Base-by-base conservation (phyloP, 331 rosid species). In the Stylosanthes scabra region DNA sequence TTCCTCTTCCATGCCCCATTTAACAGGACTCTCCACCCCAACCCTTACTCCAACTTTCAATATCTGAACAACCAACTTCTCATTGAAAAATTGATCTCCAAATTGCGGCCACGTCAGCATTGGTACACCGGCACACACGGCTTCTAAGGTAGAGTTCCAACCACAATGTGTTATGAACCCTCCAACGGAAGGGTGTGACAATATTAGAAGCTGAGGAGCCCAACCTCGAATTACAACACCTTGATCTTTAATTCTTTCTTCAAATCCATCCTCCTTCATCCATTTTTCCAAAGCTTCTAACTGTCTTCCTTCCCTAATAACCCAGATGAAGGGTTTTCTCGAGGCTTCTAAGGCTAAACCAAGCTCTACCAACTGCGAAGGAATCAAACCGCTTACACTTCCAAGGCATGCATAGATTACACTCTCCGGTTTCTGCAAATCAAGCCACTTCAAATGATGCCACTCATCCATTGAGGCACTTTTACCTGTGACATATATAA, bases 381-480 rank as follows among this genome's bases (percentile, higher is more conserved):
- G 2, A 5, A 25, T 52, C 7, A 83, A 66, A 40, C 68, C 70
- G 34, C 82, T 70, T 1, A 86, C 42, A 71, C 84, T 86, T 50
- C 87, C 90, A 25, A 86, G 67, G 57, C 87, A 82, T 14, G 70
- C 87, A 58, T 80, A 86, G 5, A 86, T 10, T 29, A 82, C 87
- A 6, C 79, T 82, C 45, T 49, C 1, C 44, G 59, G 6, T 57
- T 59, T 31, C 42, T 59, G 64, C 31, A 3, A 59, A 11, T 47
- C 52, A 47, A 47, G 52, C 52, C 52, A 47, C 14, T 47, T 47
- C 5, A 47, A n/a, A 9, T 47, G 15, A 12, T 47, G 52, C 52
- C 52, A 47, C 4, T 51, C 57, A 5, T 51, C 57, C n/a, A 51
- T 51, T 13, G 57, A 51, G 20, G 20, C 57, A 7, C 15, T 51